Base-by-base conservation (phyloP, 768 basidiomycete species). In the Tricholoma bakamatsutake region DNA sequence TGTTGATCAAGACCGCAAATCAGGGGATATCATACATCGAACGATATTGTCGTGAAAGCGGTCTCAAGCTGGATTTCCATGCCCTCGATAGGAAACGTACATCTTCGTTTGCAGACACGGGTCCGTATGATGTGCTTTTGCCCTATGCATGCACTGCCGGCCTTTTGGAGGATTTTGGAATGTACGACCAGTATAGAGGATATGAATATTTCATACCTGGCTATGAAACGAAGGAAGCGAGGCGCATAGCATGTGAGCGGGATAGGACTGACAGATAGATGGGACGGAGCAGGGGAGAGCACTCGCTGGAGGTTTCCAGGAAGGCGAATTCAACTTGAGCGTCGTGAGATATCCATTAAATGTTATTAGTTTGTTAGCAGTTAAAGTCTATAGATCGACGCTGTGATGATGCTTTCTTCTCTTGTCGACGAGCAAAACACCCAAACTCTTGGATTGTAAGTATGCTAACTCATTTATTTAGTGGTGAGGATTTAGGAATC, bases 1-100 rank as follows among this genome's bases (percentile, higher is more conserved):
- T 43, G 40, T 30, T 53, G 15, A 15, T 43, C 11, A 53, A 33
- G 39, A 53, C 28, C 4, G 40, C 40, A 18, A 43, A 27, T 21
- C 39, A 53, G 17, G 52, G 52, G 17, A 8, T 53, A 6, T 28
- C 39, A 8, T 53, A 53, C 9, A 53, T 53, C 40, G 52, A 43
- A 43, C 27, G 35, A 27, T 40, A 53, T 31, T 53, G 52, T 43
- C 52, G 39, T n/a, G 40, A 53, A 17, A 42, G 33, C 24, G 40
- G 40, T 17, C 28, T 53, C 11, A 53, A 53, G 43, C 30, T 53
- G 28, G 52, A 53, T 33, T 40, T 53, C 5, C 39, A 43, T 13
- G 39, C 50, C 4, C 24, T 52, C 3, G 17, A 33, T 37, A 3
- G n/a, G 18, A 28, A 42, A 31, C 24, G 28, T 5, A 28, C n/a